These are phyloP conservation scores for Pythium plurisporium DNA, from an alignment of 352 stramenopile species.

Conservation along the genomic window DNA sequence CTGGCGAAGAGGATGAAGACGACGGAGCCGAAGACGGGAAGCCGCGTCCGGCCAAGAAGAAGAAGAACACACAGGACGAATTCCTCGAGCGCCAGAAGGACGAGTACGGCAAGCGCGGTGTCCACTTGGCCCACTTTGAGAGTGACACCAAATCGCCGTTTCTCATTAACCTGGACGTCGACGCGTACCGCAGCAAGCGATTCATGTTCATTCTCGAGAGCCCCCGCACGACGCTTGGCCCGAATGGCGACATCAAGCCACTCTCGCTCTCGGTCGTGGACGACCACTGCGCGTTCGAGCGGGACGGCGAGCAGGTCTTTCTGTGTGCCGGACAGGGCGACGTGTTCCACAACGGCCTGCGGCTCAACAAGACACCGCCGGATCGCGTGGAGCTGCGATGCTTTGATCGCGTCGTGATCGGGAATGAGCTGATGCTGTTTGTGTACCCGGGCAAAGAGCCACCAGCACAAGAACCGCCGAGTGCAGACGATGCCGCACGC, in stretches of 20 bases:
- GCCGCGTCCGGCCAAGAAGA: neutral
- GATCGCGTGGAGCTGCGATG: constrained; percentile 36
- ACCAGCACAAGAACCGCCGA: constrained; percentile 44
- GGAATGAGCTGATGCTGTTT: constrained; percentile 87
- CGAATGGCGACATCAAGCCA: constrained; percentile 89
- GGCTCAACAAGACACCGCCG: constrained; percentile 32
- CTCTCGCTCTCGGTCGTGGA: constrained; percentile 89
- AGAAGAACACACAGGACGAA: constrained; percentile 68
- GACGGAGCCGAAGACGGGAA: constrained; percentile 19
- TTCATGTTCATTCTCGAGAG: constrained; percentile 91
- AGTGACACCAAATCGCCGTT: constrained; percentile 78
- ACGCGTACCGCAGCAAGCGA: constrained; percentile 88
- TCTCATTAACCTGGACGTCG: constrained; percentile 93
- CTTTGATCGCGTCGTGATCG: constrained; percentile 81
- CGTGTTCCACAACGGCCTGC: constrained; percentile 85
- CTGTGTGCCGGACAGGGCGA: constrained; percentile 75
- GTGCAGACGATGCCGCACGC: constrained; percentile 76
- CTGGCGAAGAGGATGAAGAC: constrained; percentile 36
- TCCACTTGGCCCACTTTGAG: constrained; percentile 89
- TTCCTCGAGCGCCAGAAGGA: constrained; percentile 84
- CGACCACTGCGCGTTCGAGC: constrained; percentile 81
- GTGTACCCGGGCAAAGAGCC: constrained; percentile 46
- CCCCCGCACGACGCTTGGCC: constrained; percentile 36
- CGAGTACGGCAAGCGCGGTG: constrained; percentile 89
- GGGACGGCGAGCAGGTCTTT: constrained; percentile 32